Base-by-base conservation (phyloP, 495 filamentous ascomycete genomes). In the Podospora bellae-mahoneyi region DNA sequence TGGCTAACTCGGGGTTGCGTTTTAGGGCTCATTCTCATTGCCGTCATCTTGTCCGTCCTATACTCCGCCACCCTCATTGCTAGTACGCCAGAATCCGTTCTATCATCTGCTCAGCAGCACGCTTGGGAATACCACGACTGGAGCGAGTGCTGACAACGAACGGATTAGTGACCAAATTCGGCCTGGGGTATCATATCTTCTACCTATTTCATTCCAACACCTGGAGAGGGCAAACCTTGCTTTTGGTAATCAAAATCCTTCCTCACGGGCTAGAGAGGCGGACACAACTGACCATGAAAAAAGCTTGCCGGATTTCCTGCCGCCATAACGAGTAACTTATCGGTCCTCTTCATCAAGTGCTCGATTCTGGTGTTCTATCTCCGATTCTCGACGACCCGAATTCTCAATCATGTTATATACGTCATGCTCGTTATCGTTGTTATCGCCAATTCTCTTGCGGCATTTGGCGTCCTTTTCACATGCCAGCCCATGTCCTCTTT, bases 341-440 rank as follows among this genome's bases (percentile, higher is more conserved):
- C 68, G 16, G 69, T 32, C 26, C 65, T 73, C 26, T 75, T 75
- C 62, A 73, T 62, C 66, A 75, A 73, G 54, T 6, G 58, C 9
- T 70, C 72, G 2, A 72, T 72, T 10, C 65, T 76, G 13, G 44
- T 56, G 23, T 74, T 74, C 60, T 72, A 76, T 48, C 64, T 76
- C 7, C 71, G 71, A 30, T 75, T 75, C 57, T 66, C 73, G 10
- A 68, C 64, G 19, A 69, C 54, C 19, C 67, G 71, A 4, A 16
- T 18, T 5, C 68, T 75, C 65, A 68, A 32, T 18, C 16, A 58
- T 26, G 65, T 64, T 62, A 54, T 72, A n/a, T 68, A 74, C 54
- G 6, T 55, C 20, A 53, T 71, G 19, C 56, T 74, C 3, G 32
- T 62, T 26, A 19, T 76, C 27, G 66, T 70, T 23, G 34, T 74